Base-by-base conservation (phyloP, 2,329 filamentous ascomycete species). In the Colletotrichum abscissum region DNA sequence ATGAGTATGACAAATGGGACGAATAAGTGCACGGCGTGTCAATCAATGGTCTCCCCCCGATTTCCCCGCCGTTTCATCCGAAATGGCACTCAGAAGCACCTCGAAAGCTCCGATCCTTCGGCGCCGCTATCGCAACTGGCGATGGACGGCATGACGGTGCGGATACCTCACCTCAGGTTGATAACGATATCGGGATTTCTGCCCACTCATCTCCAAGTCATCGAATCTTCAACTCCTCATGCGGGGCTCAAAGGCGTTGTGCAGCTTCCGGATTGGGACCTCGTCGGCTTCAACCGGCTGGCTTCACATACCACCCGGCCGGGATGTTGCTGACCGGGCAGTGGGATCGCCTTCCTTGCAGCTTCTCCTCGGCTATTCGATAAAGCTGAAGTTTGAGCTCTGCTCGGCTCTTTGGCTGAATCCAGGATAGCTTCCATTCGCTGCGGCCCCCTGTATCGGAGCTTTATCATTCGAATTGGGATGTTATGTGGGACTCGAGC, bases 391-490 rank as follows among this genome's bases (percentile, higher is more conserved):
- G 3, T 2, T 30, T 30, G 16, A 54, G 33, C 35, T 57, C 24
- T 66, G 46, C 49, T 70, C 71, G 67, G 67, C 71, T 66, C 19
- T 71, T 71, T 62, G 60, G 63, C 71, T 66, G 19, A 58, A 65
- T 66, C 12, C 26, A 54, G 67, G 11, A 62, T 65, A 65, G 55
- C 46, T 62, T 58, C n/a, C 6, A 30, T n/a, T 16, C 11, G 46
- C 1, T 26, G 28, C 4, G 46, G 7, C 26, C 42, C 28, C 26
- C 22, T 22, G 22, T 33, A 19, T 52, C 58, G 24, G 52, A 59
- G 22, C 16, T 16, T 46, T 16, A 42, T 24, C 7, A 55, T 42
- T 28, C 16, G 33, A 11, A 30, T 22, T 28, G 6, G 33, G 24
- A 19, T 19, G 16, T 19, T 19, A 22, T 24, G 42, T 26, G 33